phyloP scores from a whole-genome alignment of 2,329 filamentous ascomycete genomes.

The Cladorrhinum sp. region DNA sequence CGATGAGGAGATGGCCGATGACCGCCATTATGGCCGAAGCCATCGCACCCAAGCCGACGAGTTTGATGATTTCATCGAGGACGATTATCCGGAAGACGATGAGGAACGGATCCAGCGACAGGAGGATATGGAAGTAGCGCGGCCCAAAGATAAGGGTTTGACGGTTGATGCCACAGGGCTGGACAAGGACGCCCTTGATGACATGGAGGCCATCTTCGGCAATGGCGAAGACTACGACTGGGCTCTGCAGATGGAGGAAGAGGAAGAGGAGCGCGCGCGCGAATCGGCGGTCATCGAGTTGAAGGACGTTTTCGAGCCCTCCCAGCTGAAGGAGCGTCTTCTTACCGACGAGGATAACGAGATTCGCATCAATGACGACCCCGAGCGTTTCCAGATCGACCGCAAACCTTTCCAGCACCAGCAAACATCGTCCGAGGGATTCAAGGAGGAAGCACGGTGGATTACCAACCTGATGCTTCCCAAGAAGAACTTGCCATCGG shows the following conservation, averaged over 20 bases:
- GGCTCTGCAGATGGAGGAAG: conserved; percentile 84
- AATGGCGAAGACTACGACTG: conserved; percentile 95
- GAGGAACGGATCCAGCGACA: conserved; percentile 70
- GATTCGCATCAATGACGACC: conserved; percentile 84
- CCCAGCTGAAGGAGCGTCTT: conserved; percentile 88
- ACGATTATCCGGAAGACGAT: conserved; percentile 87
- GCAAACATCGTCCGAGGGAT: conserved; percentile 76
- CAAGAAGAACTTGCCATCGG: conserved; percentile 71
- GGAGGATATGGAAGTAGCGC: conserved; percentile 85
- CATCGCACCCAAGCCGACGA: conserved; percentile 69
- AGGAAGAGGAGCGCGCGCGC: conserved; percentile 73
- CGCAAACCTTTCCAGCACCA: conserved; percentile 84
- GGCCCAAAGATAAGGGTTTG: conserved; percentile 67
- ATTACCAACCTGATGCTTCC: conserved; percentile 87
- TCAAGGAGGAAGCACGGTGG: conserved; percentile 88
- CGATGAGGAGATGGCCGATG: conserved; percentile 69
- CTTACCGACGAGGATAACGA: conserved; percentile 93
- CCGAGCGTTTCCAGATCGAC: conserved; percentile 90
- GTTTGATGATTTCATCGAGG: conserved; percentile 94
- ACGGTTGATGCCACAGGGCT: conserved; percentile 79
- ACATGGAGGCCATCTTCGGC: conserved; percentile 94
- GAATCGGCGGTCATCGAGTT: conserved; percentile 85
- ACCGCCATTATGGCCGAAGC: conserved; percentile 49
- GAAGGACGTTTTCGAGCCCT: conserved; percentile 97
- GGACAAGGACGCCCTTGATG: conserved; percentile 88